Base-by-base conservation (phyloP, 257 asterid genomes). In the Fraxinus americana region DNA sequence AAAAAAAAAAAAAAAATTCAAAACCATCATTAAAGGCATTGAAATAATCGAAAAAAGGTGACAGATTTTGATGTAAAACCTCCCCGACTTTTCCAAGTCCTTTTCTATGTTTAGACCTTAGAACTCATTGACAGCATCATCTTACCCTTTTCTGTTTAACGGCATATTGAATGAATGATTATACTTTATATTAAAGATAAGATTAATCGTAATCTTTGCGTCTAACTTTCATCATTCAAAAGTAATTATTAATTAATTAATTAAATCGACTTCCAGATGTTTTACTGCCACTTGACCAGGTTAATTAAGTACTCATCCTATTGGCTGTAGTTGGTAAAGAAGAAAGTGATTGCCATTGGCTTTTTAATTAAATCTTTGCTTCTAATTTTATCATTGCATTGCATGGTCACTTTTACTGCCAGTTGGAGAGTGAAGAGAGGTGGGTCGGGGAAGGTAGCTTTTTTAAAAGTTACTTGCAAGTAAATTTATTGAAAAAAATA, bases 11-110 rank as follows among this genome's bases (percentile, higher is more conserved):
- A 36, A 0, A 36, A 36, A 36, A 13, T 13, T 45, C 19, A 45
- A 45, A 45, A 45, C 19, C 54, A 1, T 45, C 19, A 19, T 5
- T 19, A 29, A 67, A 5, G 19, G 4, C 70, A 35, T 30, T 45
- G 29, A 23, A 52, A 67, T 3, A 1, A 14, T 13, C 1, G 8
- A 17, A 10, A 54, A 65, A 34, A 65, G 27, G 69, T 67, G 79
- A 76, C 14, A 50, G 87, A 67, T 32, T 80, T 77, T 67, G 86
- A 86, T 83, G 36, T 78, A 78, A 78, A 78, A 84, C 84, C 85
- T 69, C 71, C 50, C 27, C 78, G 21, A 73, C 77, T 38, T 10
- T 76, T 67, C 71, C 11, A 32, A 61, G 66, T 82, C 82, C 0
- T 78, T 84, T 77, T 85, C 90, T 80, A 78, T 48, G 78, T 82